A percentile compares a stretch with the other conserved stretches of the same genome.
These are phyloP conservation scores for Neonectria neomacrospora DNA, from an alignment of 2,329 filamentous ascomycete species.

Conservation along the genomic window DNA sequence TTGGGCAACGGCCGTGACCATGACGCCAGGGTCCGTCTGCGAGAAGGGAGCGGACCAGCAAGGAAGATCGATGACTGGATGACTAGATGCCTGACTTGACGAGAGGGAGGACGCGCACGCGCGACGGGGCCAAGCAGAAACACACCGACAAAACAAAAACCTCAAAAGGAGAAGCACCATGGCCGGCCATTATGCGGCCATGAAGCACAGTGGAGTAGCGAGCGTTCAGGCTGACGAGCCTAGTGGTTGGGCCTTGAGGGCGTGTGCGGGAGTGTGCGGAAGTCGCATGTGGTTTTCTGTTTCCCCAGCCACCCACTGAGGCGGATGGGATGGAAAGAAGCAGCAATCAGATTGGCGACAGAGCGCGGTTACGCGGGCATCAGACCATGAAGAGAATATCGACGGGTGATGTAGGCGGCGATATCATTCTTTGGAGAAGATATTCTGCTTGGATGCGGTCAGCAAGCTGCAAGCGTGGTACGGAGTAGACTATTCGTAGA, in stretches of 20 bases:
- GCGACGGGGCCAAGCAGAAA: constrained; percentile 44
- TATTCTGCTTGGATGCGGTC: constrained; percentile 22
- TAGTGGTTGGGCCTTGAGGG: constrained; percentile 40
- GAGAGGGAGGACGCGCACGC: constrained; percentile 44
- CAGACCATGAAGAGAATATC: constrained; percentile 32
- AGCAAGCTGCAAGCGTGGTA: constrained; percentile 13
- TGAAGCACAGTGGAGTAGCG: constrained; percentile 49
- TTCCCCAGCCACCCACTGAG: constrained; percentile 40
- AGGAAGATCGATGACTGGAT: constrained; percentile 31
- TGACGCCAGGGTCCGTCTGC: constrained; percentile 38
- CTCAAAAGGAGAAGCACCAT: constrained; percentile 41
- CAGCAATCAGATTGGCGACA: constrained; percentile 35
- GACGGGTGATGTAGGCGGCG: constrained; percentile 30
- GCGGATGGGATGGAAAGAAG: constrained; percentile 30
- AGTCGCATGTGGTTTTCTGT: constrained; percentile 32
- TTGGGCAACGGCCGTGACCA: constrained; percentile 34
- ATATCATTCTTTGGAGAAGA: constrained; percentile 14
- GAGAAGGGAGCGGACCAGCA: constrained; percentile 34
- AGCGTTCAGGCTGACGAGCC: constrained; percentile 41
- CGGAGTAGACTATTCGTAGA: not conserved
- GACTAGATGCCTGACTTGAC: constrained; percentile 32
- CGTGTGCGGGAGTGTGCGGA: constrained; percentile 38
- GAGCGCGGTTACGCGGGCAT: constrained; percentile 35
- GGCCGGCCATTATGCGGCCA: constrained; percentile 51
- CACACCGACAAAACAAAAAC: constrained; percentile 51